These are phyloP conservation scores for Skeletonema potamos DNA, from an alignment of 108 stramenopile genomes.

Conservation along the genomic window DNA sequence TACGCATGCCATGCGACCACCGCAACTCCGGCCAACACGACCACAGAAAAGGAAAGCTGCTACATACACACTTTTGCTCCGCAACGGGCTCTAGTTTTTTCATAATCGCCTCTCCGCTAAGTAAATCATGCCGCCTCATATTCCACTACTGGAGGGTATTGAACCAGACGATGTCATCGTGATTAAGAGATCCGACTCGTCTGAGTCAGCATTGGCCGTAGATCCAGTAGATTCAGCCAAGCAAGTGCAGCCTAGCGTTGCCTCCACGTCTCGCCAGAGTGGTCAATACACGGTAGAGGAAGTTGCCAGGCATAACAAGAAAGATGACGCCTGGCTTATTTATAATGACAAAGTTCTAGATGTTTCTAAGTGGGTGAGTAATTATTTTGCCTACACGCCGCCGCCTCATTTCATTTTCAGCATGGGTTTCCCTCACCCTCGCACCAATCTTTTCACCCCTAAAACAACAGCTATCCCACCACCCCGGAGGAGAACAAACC, in stretches of 20 bases:
- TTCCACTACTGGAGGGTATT: too few species aligned
- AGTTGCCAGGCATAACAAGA: constrained; percentile 41
- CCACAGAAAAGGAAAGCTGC: too few species aligned
- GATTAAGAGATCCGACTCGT: not conserved
- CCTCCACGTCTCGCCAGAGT: not conserved
- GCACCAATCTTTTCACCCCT: not conserved
- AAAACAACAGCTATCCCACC: constrained; percentile 25
- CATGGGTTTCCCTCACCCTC: too few species aligned
- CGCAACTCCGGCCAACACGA: too few species aligned
- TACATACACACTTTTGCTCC: too few species aligned
- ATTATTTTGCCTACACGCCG: not conserved
- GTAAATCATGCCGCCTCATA: not conserved
- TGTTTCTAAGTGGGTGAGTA: constrained; percentile 57
- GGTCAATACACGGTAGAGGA: constrained; percentile 41
- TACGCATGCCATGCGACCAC: too few species aligned
- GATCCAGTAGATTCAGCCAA: not conserved
- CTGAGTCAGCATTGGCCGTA: not conserved
- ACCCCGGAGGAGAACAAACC: constrained; percentile 77
- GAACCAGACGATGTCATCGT: not conserved
- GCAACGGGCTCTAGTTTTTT: too few species aligned
- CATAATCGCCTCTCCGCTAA: too few species aligned
- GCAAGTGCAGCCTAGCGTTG: not conserved
- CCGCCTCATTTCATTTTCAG: not conserved
- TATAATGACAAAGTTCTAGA: constrained; percentile 71
- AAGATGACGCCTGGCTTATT: constrained; percentile 53